These are phyloP conservation scores for Galerina sulciceps DNA, from an alignment of 768 basidiomycete genomes.

Conservation along the genomic window DNA sequence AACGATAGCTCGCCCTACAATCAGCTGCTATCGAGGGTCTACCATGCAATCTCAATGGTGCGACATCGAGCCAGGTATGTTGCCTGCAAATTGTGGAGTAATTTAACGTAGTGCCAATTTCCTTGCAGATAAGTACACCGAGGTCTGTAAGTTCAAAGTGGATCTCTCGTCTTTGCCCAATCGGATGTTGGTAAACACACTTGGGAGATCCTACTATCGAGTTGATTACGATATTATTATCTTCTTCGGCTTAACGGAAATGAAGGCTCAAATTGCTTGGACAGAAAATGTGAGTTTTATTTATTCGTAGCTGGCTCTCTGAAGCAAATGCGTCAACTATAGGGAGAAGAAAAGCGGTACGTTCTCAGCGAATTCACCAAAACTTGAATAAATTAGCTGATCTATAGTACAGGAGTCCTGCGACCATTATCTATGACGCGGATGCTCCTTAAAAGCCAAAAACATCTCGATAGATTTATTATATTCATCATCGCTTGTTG, in stretches of 20 bases:
- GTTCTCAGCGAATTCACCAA: background rate
- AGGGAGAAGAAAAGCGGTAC: slow-evolving; percentile 42
- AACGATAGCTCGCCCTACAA: too few species aligned
- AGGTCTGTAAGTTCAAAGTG: too few species aligned
- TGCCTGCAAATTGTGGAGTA: too few species aligned
- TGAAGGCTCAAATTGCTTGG: slow-evolving; percentile 50
- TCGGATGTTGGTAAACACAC: too few species aligned
- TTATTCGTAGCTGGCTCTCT: background rate
- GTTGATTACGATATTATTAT: slow-evolving; percentile 38
- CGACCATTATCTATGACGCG: slow-evolving; percentile 27
- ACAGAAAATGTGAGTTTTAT: slow-evolving; percentile 39
- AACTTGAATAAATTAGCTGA: background rate
- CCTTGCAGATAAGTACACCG: too few species aligned
- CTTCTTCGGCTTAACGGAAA: slow-evolving; percentile 50
- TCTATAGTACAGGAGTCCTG: slow-evolving; percentile 16
- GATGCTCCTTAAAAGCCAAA: background rate
- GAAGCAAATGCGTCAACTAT: background rate
- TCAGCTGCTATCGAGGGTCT: too few species aligned
- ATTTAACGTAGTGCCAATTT: too few species aligned
- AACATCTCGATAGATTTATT: background rate
- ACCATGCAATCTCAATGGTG: too few species aligned
- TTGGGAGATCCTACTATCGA: slow-evolving; percentile 20
- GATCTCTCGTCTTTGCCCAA: too few species aligned
- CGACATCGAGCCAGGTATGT: too few species aligned
- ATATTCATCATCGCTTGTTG: background rate